phyloP scores from a whole-genome alignment of 73 alveolate species.

The Blepharisma japonicum region DNA sequence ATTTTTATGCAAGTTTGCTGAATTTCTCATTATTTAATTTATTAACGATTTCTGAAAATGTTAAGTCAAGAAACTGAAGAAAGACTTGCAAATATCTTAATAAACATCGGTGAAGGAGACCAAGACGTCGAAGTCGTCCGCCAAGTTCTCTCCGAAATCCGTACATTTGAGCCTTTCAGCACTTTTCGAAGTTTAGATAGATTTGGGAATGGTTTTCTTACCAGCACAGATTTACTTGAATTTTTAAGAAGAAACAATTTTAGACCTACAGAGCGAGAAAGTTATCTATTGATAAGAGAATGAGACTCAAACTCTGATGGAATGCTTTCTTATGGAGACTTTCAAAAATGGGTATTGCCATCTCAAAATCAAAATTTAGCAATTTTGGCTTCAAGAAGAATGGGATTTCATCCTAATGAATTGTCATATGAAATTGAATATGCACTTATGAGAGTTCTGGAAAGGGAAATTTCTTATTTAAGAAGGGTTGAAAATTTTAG shows the following conservation, averaged over 20 bases:
- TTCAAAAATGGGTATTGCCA: background rate
- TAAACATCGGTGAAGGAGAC: constrained; percentile 38
- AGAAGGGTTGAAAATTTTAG: constrained; percentile 40
- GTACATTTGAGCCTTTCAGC: constrained; percentile 43
- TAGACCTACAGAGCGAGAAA: background rate
- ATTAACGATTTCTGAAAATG: background rate
- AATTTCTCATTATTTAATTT: too few species aligned
- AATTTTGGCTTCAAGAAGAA: constrained; percentile 15
- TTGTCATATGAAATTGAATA: constrained; percentile 45
- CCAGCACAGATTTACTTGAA: background rate
- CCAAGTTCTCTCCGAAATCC: constrained; percentile 33
- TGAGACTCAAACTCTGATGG: background rate
- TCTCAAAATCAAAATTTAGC: background rate
- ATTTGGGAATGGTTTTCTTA: background rate
- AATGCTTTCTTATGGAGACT: background rate
- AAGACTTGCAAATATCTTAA: background rate
- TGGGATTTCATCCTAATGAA: background rate
- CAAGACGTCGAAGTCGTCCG: constrained; percentile 31
- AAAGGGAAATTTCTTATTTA: constrained; percentile 41
- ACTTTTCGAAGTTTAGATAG: constrained; percentile 44
- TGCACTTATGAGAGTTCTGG: constrained; percentile 42
- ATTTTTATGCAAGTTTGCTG: too few species aligned
- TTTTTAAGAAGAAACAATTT: constrained; percentile 12
- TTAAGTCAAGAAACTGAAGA: constrained; percentile 22
- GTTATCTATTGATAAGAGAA: background rate